Evolutionary conservation across 1,284 basidiomycete genomes (phyloP).

Genomic region (Ganoderma meredithae): DNA sequence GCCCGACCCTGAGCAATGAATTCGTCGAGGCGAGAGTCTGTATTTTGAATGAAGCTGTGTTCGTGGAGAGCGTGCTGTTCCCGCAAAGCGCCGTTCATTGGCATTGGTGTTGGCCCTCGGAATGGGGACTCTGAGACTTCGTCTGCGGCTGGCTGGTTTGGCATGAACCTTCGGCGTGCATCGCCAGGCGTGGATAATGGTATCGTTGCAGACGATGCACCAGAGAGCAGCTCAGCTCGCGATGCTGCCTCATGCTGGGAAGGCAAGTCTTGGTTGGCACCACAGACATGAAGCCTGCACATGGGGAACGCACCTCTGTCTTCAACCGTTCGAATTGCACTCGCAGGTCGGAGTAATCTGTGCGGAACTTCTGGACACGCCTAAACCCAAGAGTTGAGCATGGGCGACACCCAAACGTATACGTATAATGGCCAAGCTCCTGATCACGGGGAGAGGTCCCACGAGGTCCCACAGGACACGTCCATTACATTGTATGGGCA

Average conservation of each 20-base stretch:
- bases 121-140: constrained; percentile 77
- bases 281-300: background rate
- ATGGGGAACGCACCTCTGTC: constrained; percentile 48
- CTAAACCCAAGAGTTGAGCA: constrained; percentile 44
- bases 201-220: constrained; percentile 53
- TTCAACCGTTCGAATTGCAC: constrained; percentile 76
- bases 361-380: constrained; percentile 84
- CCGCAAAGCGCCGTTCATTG: constrained; percentile 57
- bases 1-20: constrained; percentile 92
- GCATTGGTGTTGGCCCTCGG: constrained; percentile 61
- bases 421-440: background rate
- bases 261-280: no score
- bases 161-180: constrained; percentile 64
- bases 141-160: constrained; percentile 52
- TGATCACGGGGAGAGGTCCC: background rate
- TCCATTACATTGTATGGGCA: background rate
- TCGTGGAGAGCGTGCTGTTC: constrained; percentile 85
- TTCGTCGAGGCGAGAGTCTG: constrained; percentile 83
- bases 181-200: constrained; percentile 58
- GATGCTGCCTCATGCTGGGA: constrained; percentile 61
- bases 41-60: constrained; percentile 86
- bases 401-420: background rate
- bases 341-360: constrained; percentile 77
- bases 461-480: background rate
- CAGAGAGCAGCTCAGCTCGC: constrained; percentile 65